Conservation (phyloP, 164 flowering plant species). For the Cinnamomum chago region DNA sequence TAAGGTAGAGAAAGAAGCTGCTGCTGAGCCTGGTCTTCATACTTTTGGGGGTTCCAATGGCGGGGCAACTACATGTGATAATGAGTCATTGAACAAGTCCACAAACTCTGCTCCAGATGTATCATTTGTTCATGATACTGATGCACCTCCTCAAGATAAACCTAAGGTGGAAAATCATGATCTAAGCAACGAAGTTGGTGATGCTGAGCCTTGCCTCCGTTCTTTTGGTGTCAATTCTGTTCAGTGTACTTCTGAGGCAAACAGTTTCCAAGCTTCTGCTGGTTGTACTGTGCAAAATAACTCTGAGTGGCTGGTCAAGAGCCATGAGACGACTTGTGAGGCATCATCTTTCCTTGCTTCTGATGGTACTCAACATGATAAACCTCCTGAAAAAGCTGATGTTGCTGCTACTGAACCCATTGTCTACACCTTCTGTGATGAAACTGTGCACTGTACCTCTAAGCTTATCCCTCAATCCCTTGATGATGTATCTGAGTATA, state of each 20-base stretch:
- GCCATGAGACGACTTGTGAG: not conserved
- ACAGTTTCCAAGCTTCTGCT: not conserved
- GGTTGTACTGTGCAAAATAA: not conserved
- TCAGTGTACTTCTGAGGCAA: not conserved
- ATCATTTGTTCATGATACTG: not conserved
- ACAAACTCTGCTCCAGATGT: not conserved
- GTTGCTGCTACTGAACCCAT: slow-evolving; percentile 15
- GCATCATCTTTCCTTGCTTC: not conserved
- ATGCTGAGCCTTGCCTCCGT: not conserved
- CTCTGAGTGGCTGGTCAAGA: not conserved
- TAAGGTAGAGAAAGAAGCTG: not conserved
- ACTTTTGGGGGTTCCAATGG: not conserved
- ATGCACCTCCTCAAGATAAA: not conserved
- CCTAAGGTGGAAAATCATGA: not conserved
- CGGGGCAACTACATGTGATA: not conserved
- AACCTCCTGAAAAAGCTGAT: not conserved
- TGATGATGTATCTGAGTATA: slow-evolving; percentile 9
- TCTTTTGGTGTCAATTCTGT: not conserved
- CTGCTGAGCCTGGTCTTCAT: slow-evolving; percentile 1
- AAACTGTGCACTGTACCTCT: slow-evolving; percentile 3
- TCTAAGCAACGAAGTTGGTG: not conserved
- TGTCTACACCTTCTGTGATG: slow-evolving; percentile 1
- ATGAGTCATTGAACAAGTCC: not conserved
- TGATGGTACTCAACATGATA: not conserved
- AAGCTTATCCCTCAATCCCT: slow-evolving; percentile 4